Evolutionary conservation across 179 eudicot genomes (phyloP), one percentile per base, ranked within the genome.

Genomic region (Corrigiola litoralis): DNA sequence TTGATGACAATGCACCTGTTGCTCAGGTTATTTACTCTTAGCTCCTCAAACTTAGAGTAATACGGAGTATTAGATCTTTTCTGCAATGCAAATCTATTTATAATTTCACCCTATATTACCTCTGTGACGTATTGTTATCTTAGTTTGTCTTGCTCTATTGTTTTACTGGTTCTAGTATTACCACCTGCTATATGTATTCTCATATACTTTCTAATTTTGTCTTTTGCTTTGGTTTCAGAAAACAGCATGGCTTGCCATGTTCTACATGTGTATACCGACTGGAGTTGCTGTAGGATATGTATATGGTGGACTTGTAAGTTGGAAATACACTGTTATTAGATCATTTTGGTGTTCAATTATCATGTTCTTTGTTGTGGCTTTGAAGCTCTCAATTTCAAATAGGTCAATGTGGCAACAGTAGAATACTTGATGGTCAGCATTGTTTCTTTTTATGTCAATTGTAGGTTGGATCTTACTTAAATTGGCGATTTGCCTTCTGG

Each of bases 1-100:
- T 90, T 70, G 97, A 90, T 73, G 97, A 90, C 54, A 82, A 90
- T 84, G 97, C 97, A 68, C 97, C 97, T 61, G 81, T 58, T 44
- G 54, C 90, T 66, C 84, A 88, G 97, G 97, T 90, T 51, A 37
- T 38, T 54, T 58, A n/a, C n/a, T n/a, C n/a, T n/a, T n/a, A n/a
- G n/a, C n/a, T n/a, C n/a, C n/a, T n/a, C n/a, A n/a, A n/a, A n/a
- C n/a, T n/a, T n/a, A n/a, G n/a, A n/a, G n/a, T n/a, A n/a, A n/a
- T n/a, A n/a, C n/a, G n/a, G n/a, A n/a, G n/a, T n/a, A n/a, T n/a
- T n/a, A n/a, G n/a, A n/a, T n/a, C 6, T 32, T 9, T 18, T 32
- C 0, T 38, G 47, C 24, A 17, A 17, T 10, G n/a, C 1, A 44
- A 42, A 18, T 44, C 17, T 46, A 21, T 69, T 13, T 51, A 40